A percentile compares a stretch with the other conserved stretches of the same genome.
Evolutionary conservation across 1,139 yeast species (phyloP).

Genomic region (Yarrowia galli): DNA sequence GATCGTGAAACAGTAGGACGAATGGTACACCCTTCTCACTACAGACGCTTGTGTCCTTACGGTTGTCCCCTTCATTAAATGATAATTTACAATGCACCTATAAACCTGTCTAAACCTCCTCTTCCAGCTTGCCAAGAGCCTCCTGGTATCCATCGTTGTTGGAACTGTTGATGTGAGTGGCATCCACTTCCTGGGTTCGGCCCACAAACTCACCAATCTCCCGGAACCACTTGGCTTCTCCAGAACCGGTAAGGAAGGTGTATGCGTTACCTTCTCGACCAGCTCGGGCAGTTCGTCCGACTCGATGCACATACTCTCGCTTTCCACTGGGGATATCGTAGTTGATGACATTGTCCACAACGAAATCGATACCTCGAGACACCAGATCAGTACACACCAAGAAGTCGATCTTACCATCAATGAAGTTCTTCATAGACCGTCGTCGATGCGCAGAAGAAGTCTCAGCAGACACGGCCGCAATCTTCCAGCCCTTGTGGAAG

Average conservation of each 20-base stretch:
- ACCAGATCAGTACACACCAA: slow-evolving; percentile 90
- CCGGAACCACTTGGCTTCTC: slow-evolving; percentile 74
- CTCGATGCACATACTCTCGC: slow-evolving; percentile 92
- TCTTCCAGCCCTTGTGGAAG: slow-evolving; percentile 23
- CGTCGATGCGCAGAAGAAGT: slow-evolving; percentile 50
- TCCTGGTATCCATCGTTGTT: slow-evolving; percentile 51
- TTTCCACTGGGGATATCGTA: slow-evolving; percentile 90
- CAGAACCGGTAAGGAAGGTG: slow-evolving; percentile 73
- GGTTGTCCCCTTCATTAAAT: no score
- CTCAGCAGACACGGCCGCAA: slow-evolving; percentile 49
- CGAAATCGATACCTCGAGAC: slow-evolving; percentile 91
- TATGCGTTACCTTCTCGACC: slow-evolving; percentile 76
- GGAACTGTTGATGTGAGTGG: slow-evolving; percentile 40
- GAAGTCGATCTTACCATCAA: slow-evolving; percentile 58
- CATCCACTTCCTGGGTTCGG: slow-evolving; percentile 42
- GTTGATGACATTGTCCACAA: slow-evolving; percentile 78
- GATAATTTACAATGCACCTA: slow-evolving; percentile 18
- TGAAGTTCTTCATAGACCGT: slow-evolving; percentile 61
- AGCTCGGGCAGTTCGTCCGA: slow-evolving; percentile 97
- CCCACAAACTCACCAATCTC: slow-evolving; percentile 47
- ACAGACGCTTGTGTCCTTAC: no score
- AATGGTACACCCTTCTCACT: no score
- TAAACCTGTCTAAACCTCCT: slow-evolving; percentile 49
- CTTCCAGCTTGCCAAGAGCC: slow-evolving; percentile 56
- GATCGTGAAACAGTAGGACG: no score